Evolutionary conservation across 164 flowering plant species (phyloP).

Genomic region (Akebia trifoliata): DNA sequence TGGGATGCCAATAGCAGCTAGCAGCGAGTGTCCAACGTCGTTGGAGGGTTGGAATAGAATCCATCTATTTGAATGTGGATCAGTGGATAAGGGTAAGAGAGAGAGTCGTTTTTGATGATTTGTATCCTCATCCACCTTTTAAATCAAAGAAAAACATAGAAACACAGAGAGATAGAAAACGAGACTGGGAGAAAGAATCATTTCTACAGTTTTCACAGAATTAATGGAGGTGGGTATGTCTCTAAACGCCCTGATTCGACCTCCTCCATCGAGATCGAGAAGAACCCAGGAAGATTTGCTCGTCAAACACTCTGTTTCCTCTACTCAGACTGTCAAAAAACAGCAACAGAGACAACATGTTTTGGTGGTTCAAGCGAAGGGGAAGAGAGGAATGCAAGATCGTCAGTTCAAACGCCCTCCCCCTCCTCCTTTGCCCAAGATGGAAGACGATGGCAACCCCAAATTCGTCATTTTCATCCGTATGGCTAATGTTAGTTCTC

Average conservation of each 20-base stretch:
- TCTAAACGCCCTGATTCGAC: constrained; percentile 53
- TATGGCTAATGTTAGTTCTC: constrained; percentile 59
- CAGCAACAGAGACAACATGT: constrained; percentile 9
- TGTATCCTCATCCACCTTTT: too few species aligned
- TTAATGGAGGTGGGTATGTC: constrained; percentile 76
- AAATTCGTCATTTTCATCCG: constrained; percentile 86
- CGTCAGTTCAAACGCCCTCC: constrained; percentile 54
- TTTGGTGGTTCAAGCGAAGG: constrained; percentile 73
- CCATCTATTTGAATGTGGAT: too few species aligned
- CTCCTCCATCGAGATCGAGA: constrained; percentile 41
- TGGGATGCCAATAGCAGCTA: too few species aligned
- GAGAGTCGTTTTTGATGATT: too few species aligned
- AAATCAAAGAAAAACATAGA: too few species aligned
- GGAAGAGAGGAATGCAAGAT: constrained; percentile 62
- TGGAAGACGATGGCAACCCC: constrained; percentile 95
- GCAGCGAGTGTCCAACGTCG: too few species aligned
- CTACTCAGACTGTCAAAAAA: constrained; percentile 23
- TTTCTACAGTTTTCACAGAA: too few species aligned
- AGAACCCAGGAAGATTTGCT: constrained; percentile 32
- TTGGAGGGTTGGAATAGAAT: too few species aligned
- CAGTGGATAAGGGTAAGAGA: too few species aligned
- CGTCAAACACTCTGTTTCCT: constrained; percentile 40
- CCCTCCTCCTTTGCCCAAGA: constrained; percentile 66
- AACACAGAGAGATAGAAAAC: too few species aligned
- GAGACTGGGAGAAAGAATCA: too few species aligned